Evolutionary conservation across 139 green algal species (phyloP).

Genomic region (Nannochloris sp.): DNA sequence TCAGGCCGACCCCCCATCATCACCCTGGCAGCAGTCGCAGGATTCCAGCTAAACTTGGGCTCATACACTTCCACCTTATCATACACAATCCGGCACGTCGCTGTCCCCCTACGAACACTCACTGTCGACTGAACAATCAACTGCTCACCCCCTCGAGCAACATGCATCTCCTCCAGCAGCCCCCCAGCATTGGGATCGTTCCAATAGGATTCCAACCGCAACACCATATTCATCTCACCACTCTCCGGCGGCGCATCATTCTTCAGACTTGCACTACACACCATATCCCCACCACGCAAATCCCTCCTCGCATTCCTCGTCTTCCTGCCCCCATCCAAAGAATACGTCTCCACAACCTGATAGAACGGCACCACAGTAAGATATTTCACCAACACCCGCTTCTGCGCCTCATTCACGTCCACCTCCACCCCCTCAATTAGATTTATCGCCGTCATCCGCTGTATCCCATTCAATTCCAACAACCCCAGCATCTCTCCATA

Average conservation of each 20-base stretch:
- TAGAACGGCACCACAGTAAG: constrained; percentile 41
- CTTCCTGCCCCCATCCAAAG: background rate
- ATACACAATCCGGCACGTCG: constrained; percentile 15
- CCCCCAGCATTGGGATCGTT: constrained; percentile 13
- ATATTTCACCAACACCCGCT: constrained; percentile 14
- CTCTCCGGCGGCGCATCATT: background rate
- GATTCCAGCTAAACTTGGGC: constrained; percentile 19
- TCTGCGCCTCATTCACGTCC: background rate
- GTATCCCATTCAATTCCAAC: constrained; percentile 18
- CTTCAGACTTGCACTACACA: background rate
- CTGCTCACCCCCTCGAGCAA: background rate
- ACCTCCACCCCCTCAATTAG: constrained; percentile 37
- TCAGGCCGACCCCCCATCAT: too few relatives aligned
- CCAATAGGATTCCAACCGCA: constrained; percentile 14
- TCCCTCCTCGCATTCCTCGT: constrained; percentile 12
- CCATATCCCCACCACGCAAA: constrained; percentile 10
- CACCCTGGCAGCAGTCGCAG: constrained; percentile 2
- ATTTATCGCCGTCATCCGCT: constrained; percentile 28
- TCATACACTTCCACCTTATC: constrained; percentile 2
- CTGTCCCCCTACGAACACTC: constrained; percentile 1
- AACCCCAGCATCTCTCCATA: constrained; percentile 21
- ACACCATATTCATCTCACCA: background rate
- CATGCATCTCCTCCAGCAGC: constrained; percentile 6
- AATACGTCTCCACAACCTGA: constrained; percentile 17
- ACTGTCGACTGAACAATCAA: constrained; percentile 14